Conservation (phyloP, 495 filamentous ascomycete species). For the Neurospora africana region DNA sequence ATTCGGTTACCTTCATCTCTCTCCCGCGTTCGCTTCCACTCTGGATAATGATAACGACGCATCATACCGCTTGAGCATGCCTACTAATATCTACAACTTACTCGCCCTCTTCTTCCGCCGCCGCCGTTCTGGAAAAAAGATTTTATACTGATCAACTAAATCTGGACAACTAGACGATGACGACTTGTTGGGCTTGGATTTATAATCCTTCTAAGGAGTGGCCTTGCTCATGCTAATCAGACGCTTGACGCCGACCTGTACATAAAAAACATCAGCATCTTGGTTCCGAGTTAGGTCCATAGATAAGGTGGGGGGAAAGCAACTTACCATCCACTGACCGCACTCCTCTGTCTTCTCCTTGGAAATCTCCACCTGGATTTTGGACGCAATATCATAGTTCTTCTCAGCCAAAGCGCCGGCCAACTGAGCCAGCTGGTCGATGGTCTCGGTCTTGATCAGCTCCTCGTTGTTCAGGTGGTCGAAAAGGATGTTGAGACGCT, state of each 20-base stretch:
- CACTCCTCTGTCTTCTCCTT: constrained; percentile 76
- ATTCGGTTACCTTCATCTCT: background rate
- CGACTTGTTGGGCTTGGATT: background rate
- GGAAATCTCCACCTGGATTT: constrained; percentile 72
- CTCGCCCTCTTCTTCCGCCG: background rate
- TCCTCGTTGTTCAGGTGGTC: constrained; percentile 96
- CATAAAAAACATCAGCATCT: constrained; percentile 1
- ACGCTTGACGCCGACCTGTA: constrained; percentile 82
- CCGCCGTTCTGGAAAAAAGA: background rate
- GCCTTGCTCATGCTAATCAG: constrained; percentile 84
- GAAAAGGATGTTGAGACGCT: constrained; percentile 81
- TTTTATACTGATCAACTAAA: background rate
- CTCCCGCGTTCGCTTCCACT: background rate
- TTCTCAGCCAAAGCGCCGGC: constrained; percentile 55
- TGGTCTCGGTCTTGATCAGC: constrained; percentile 70
- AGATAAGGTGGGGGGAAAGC: background rate
- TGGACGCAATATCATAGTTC: constrained; percentile 65
- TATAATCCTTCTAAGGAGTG: constrained; percentile 39
- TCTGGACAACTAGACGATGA: background rate
- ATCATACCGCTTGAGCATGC: background rate
- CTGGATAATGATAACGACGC: background rate
- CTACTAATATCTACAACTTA: background rate
- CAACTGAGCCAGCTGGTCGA: constrained; percentile 51
- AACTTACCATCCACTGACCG: constrained; percentile 89
- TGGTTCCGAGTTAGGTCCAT: background rate